These are phyloP conservation scores for Pyrrhoderma noxium DNA, from an alignment of 1,284 basidiomycete species.

Conservation along the genomic window DNA sequence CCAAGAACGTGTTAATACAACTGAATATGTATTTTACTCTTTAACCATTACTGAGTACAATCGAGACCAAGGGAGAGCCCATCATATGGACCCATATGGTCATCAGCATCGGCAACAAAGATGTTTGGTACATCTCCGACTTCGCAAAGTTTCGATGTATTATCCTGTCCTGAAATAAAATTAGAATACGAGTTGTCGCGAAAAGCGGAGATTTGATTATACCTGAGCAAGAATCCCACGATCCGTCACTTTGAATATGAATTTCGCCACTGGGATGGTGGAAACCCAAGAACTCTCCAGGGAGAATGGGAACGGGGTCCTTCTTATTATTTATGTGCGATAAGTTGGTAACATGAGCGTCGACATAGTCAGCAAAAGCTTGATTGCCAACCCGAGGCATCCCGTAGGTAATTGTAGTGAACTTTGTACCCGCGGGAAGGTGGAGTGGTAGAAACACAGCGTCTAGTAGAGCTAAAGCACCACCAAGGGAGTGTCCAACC, in stretches of 20 bases:
- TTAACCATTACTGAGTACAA: not conserved
- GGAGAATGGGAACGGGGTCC: conserved; percentile 28
- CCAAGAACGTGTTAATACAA: too few relatives aligned
- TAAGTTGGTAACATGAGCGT: conserved; percentile 30
- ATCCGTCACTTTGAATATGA: conserved; percentile 23
- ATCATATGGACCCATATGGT: conserved; percentile 22
- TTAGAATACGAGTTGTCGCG: not conserved
- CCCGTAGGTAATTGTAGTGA: conserved; percentile 38
- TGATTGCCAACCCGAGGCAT: conserved; percentile 61
- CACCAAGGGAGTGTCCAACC: conserved; percentile 52
- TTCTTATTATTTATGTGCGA: conserved; percentile 25
- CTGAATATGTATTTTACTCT: too few relatives aligned
- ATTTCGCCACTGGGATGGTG: conserved; percentile 27
- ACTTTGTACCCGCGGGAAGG: conserved; percentile 27
- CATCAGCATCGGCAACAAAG: conserved; percentile 14
- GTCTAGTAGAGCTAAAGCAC: conserved; percentile 45
- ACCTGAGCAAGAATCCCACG: conserved; percentile 24
- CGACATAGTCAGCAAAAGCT: conserved; percentile 51
- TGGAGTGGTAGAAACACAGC: conserved; percentile 32
- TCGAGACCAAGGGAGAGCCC: conserved; percentile 18
- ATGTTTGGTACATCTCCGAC: conserved; percentile 19
- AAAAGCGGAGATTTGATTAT: not conserved
- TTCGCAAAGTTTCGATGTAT: conserved; percentile 16
- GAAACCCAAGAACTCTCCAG: conserved; percentile 26
- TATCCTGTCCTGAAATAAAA: conserved; percentile 16